Evolutionary conservation across 768 basidiomycete genomes (phyloP), one percentile per base, ranked within the genome.

Genomic region (Sistotremastrum niveocremeum): DNA sequence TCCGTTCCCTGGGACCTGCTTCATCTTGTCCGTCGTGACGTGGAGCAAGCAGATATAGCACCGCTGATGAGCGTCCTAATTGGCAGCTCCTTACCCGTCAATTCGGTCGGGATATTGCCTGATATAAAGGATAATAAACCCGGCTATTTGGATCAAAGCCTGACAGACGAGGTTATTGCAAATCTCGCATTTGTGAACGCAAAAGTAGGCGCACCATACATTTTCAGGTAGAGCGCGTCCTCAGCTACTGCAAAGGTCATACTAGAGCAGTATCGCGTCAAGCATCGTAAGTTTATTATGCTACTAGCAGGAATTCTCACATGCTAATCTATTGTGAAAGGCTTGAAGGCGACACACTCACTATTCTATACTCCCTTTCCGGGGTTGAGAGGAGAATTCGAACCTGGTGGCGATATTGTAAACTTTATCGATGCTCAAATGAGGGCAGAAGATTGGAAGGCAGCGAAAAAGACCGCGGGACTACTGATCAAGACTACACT

Each of bases 1-100:
- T 85, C 85, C 2, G 56, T 55, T 34, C 68, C 73, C 2, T 89
- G 84, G 84, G 60, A 64, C 3, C 60, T 88, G 3, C 54, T 60
- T 2, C 70, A 78, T 42, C 57, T 86, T 1, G 64, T 73, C 34
- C 71, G 85, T 11, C 72, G 75, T 34, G 88, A 91, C 51, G 71
- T 91, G 4, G 84, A 84, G 47, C 88, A 91, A 55, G 88, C 85
- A 0, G 87, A 90, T 54, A 67, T 91, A 10, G 72, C 88, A 6
- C 69, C 81, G 3, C 66, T 91, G 41, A 87, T 90, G 81, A 71
- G 84, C 1, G 62, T 79, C 4, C 67, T 90, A 6, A 54, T 87
- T 11, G 86, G 86, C 12, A 68, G 76, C 8, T 57, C 78, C 40
- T 83, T 83, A 74, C 87, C 87, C 1, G 81, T 76, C 3, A 90